These are phyloP conservation scores for Dipsacomyces acuminosporus DNA, from an alignment of 371 early-diverging fungal genomes.

Conservation along the genomic window DNA sequence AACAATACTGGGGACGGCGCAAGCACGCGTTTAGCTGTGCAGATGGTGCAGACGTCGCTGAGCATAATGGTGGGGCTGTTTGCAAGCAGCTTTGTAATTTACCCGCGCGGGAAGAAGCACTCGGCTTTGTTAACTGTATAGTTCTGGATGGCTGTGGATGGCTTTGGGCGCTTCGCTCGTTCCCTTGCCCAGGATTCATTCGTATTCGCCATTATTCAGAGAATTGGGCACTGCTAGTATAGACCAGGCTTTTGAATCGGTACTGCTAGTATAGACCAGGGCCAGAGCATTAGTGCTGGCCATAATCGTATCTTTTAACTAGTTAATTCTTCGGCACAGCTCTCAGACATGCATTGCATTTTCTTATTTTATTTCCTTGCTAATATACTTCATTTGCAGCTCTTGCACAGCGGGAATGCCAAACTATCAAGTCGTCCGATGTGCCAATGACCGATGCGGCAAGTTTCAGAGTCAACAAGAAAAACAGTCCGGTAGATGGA, in stretches of 20 bases:
- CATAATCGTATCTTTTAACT: too few relatives aligned
- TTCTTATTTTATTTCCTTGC: too few relatives aligned
- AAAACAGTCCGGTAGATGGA: slow-evolving; percentile 37
- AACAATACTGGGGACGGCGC: slow-evolving; percentile 10
- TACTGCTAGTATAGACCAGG: too few relatives aligned
- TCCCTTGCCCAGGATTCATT: slow-evolving; percentile 11
- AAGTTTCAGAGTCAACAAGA: slow-evolving; percentile 46
- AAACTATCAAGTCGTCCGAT: slow-evolving; percentile 40
- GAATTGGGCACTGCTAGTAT: too few relatives aligned
- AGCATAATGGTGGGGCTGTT: slow-evolving; percentile 53
- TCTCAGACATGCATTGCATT: too few relatives aligned
- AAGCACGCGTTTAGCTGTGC: slow-evolving; percentile 48
- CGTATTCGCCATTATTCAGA: too few relatives aligned
- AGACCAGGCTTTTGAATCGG: too few relatives aligned
- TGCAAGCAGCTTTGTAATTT: slow-evolving; percentile 51
- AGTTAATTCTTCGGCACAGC: neutral
- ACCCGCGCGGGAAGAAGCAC: slow-evolving; percentile 46
- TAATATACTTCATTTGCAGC: too few relatives aligned
- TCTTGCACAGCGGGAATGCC: too few relatives aligned
- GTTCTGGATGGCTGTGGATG: too few relatives aligned
- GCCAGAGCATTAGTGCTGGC: too few relatives aligned
- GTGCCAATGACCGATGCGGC: slow-evolving; percentile 33
- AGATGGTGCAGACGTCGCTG: slow-evolving; percentile 52
- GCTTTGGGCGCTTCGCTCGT: slow-evolving; percentile 61
- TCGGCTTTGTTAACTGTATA: slow-evolving; percentile 41